These are phyloP conservation scores for Pyrenula aspistea DNA, from an alignment of 495 filamentous ascomycete genomes.

Conservation along the genomic window DNA sequence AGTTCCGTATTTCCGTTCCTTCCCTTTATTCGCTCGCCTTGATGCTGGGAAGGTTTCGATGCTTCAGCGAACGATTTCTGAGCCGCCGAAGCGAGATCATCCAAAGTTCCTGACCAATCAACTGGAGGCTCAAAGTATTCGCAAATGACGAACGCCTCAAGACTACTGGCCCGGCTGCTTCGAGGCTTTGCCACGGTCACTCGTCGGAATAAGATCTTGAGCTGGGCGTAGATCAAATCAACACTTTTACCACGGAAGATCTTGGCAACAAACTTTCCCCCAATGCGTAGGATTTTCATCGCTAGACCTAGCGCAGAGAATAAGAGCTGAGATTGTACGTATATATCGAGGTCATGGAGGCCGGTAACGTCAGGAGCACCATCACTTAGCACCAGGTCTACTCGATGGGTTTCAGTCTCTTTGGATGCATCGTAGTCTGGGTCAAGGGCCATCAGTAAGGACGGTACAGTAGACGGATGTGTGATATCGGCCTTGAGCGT, in stretches of 20 bases:
- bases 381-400: constrained; percentile 88
- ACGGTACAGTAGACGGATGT: constrained; percentile 84
- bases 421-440: constrained; percentile 46
- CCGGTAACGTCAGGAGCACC: constrained; percentile 95
- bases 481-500: constrained; percentile 92
- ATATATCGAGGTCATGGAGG: constrained; percentile 93
- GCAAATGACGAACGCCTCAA: constrained; percentile 95
- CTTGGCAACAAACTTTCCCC: constrained; percentile 94
- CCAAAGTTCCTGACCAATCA: constrained; percentile 20
- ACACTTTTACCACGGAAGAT: constrained; percentile 93
- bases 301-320: constrained; percentile 89
- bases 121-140: constrained; percentile 59
- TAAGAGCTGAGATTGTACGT: constrained; percentile 89
- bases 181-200: constrained; percentile 89
- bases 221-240: constrained; percentile 81
- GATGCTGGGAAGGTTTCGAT: neutral
- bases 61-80: neutral
- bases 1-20: constrained; percentile 50
- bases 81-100: constrained; percentile 1
- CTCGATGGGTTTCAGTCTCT: constrained; percentile 42
- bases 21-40: constrained; percentile 7
- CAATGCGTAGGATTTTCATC: constrained; percentile 77
- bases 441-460: constrained; percentile 75
- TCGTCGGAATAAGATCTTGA: constrained; percentile 76
- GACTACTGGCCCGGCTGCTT: constrained; percentile 82